Conservation (phyloP, 2,329 filamentous ascomycete species). For the Pseudocercospora vitis region DNA sequence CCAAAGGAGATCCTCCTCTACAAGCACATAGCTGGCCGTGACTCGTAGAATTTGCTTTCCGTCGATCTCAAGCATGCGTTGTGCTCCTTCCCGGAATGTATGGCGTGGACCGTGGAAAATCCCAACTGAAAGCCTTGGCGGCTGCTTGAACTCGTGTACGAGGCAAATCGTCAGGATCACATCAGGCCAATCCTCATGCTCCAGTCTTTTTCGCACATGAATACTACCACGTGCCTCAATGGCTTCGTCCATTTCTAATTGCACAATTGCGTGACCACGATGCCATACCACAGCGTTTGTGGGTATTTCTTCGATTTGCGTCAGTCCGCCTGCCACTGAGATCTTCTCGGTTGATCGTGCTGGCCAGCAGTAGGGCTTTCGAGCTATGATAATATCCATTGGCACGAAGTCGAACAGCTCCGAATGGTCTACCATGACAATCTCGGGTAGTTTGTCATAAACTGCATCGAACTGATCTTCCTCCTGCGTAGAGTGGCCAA, state of each 20-base stretch:
- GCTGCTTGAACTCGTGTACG: background rate
- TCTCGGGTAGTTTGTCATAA: background rate
- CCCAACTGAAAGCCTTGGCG: background rate
- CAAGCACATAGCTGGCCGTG: background rate
- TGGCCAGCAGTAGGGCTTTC: background rate
- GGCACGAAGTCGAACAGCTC: background rate
- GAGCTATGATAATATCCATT: background rate
- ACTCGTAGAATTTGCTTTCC: background rate
- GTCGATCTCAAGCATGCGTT: background rate
- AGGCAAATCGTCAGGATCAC: background rate
- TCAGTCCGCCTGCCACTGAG: background rate
- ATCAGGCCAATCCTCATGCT: background rate
- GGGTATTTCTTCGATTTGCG: background rate
- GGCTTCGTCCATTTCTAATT: background rate
- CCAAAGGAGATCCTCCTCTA: background rate
- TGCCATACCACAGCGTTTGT: background rate
- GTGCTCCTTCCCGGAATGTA: background rate
- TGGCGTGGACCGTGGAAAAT: background rate
- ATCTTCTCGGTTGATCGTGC: background rate
- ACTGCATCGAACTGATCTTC: background rate
- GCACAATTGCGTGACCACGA: background rate
- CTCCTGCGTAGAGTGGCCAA: background rate
- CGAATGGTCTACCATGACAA: background rate
- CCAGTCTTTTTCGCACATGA: background rate
- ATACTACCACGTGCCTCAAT: background rate